Percentiles rank a stretch among this genome's conserved stretches.
Evolutionary conservation across 106 monocot species (phyloP).

Genomic region (Hemerocallis citrina): DNA sequence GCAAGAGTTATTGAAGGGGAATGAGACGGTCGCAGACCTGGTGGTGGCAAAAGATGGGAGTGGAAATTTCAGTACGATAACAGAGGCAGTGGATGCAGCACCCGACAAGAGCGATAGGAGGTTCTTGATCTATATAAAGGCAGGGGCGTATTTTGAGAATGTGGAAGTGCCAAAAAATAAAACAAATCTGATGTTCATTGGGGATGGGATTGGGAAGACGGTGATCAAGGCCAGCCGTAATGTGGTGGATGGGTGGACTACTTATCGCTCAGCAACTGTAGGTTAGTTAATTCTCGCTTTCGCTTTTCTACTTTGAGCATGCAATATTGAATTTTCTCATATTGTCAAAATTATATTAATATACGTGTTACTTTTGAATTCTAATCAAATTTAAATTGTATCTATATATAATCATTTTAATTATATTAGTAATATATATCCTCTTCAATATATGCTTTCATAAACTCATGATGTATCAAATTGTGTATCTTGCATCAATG

Average conservation of each 20-base stretch:
- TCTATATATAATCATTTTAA: too few relatives aligned
- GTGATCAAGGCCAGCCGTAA: slow-evolving; percentile 70
- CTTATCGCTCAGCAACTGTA: slow-evolving; percentile 78
- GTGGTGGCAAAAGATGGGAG: slow-evolving; percentile 78
- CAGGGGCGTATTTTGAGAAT: slow-evolving; percentile 72
- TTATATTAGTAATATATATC: too few relatives aligned
- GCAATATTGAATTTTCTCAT: too few relatives aligned
- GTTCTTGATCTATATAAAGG: slow-evolving; percentile 83
- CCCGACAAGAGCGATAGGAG: slow-evolving; percentile 33
- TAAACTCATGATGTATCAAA: too few relatives aligned
- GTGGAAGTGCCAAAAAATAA: slow-evolving; percentile 62
- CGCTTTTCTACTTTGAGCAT: too few relatives aligned
- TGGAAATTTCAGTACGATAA: slow-evolving; percentile 59
- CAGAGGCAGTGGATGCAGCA: slow-evolving; percentile 60
- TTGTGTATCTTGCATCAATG: too few relatives aligned
- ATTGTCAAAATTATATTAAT: too few relatives aligned
- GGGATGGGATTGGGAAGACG: slow-evolving; percentile 89
- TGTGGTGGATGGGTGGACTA: slow-evolving; percentile 72
- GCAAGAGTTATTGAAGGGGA: slow-evolving; percentile 32
- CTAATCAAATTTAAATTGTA: too few relatives aligned
- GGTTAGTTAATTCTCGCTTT: too few relatives aligned
- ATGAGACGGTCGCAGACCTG: slow-evolving; percentile 16
- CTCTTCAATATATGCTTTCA: too few relatives aligned
- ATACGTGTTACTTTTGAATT: too few relatives aligned
- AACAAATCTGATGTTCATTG: slow-evolving; percentile 68